phyloP scores from a whole-genome alignment of 768 basidiomycete genomes.

The Mycena metata region DNA sequence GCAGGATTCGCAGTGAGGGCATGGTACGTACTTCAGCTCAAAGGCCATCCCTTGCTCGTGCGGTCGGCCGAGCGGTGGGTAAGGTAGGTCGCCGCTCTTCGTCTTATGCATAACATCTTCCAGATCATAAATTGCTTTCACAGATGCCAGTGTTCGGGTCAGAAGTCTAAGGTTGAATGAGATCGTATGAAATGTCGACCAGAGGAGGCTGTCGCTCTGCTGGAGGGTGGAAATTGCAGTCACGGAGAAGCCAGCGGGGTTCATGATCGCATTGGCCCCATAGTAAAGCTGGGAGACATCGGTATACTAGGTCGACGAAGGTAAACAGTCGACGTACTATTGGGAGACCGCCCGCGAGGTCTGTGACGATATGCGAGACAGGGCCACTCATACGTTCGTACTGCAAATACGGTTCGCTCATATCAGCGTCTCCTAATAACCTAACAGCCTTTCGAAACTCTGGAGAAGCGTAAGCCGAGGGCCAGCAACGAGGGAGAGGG shows the following conservation, averaged over 20 bases:
- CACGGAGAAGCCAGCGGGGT: constrained; percentile 26
- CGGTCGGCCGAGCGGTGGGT: constrained; percentile 27
- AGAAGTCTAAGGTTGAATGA: neutral
- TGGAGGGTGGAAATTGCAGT: constrained; percentile 30
- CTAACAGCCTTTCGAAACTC: constrained; percentile 33
- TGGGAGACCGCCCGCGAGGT: constrained; percentile 27
- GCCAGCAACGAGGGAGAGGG: neutral
- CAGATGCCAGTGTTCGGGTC: neutral
- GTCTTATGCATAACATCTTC: constrained; percentile 26
- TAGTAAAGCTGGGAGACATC: constrained; percentile 28
- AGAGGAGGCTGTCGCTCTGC: constrained; percentile 27
- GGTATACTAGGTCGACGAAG: neutral
- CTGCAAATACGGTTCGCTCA: constrained; percentile 16
- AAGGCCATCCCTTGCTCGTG: constrained; percentile 34
- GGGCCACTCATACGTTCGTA: constrained; percentile 6
- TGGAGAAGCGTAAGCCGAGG: neutral
- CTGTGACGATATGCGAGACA: constrained; percentile 4
- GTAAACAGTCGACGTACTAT: constrained; percentile 20
- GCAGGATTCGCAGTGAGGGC: neutral
- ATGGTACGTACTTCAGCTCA: constrained; percentile 25
- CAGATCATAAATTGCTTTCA: constrained; percentile 31
- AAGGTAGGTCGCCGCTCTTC: constrained; percentile 25
- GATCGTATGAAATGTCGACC: constrained; percentile 17
- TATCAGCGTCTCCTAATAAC: constrained; percentile 28
- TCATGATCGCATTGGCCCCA: constrained; percentile 25